Conservation (phyloP, 306 rosid species). For the Gastrolobium villosum region DNA sequence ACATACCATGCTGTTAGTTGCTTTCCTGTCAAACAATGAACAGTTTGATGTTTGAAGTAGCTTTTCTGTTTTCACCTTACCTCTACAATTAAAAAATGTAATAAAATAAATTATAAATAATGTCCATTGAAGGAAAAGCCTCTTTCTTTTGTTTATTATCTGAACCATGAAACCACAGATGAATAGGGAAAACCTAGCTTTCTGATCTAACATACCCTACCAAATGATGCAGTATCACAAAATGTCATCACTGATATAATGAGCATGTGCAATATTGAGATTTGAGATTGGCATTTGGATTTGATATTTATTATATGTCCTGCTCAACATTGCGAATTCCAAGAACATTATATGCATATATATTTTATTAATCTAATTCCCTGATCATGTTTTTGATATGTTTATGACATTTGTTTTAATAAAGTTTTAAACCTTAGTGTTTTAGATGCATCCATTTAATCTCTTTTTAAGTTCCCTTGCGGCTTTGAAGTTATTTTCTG, state of each 20-base stretch:
- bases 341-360: conserved; percentile 14
- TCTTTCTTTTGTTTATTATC: conserved; percentile 19
- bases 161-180: not conserved
- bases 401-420: conserved; percentile 25
- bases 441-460: conserved; percentile 35
- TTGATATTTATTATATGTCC: not conserved
- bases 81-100: not conserved
- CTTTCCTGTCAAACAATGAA: conserved; percentile 10
- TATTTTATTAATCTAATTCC: conserved; percentile 18
- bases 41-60: not conserved
- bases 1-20: conserved; percentile 15
- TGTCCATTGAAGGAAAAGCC: not conserved
- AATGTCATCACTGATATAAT: not conserved
- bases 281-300: not conserved
- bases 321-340: not conserved
- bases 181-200: not conserved
- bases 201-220: conserved; percentile 13
- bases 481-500: conserved; percentile 34
- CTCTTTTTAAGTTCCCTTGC: no score
- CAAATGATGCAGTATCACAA: conserved; percentile 4
- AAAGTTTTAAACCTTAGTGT: conserved; percentile 14
- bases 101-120: not conserved
- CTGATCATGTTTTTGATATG: conserved; percentile 29
- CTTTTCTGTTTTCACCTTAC: not conserved
- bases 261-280: conserved; percentile 17